Evolutionary conservation across 495 filamentous ascomycete genomes (phyloP).

Genomic region (Neurospora pannonica): DNA sequence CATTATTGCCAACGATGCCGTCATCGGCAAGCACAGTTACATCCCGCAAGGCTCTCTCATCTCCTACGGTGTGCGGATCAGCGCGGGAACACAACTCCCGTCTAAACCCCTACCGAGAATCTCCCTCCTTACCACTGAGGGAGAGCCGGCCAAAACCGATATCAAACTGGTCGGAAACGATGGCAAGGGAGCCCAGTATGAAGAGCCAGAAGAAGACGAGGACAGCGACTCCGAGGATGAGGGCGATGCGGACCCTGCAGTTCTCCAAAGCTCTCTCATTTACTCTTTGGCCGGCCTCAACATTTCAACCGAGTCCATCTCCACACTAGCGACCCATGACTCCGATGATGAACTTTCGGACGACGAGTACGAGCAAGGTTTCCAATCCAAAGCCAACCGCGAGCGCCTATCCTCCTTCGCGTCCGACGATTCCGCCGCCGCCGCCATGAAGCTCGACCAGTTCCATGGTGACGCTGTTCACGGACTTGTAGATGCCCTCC

Average conservation of each 20-base stretch:
- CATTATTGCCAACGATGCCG: conserved; percentile 62
- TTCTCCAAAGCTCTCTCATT: conserved; percentile 41
- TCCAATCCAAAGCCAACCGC: conserved; percentile 17
- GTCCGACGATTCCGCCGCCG: conserved; percentile 36
- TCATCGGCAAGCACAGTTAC: conserved; percentile 59
- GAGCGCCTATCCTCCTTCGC: conserved; percentile 43
- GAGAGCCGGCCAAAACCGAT: conserved; percentile 41
- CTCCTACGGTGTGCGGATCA: conserved; percentile 67
- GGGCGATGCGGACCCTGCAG: conserved; percentile 28
- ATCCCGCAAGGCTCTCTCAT: conserved; percentile 67
- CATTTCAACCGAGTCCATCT: conserved; percentile 70
- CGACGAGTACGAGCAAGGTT: conserved; percentile 13
- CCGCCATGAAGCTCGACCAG: conserved; percentile 36
- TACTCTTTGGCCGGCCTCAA: conserved; percentile 62
- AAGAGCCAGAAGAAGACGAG: conserved; percentile 39
- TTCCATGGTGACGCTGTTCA: conserved; percentile 84
- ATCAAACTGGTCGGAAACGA: conserved; percentile 43
- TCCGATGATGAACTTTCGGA: conserved; percentile 32
- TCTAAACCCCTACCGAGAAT: conserved; percentile 23
- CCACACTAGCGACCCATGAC: conserved; percentile 34
- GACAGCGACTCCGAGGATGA: conserved; percentile 42
- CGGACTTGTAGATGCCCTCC: conserved; percentile 74
- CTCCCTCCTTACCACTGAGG: conserved; percentile 23
- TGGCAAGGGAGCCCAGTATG: conserved; percentile 43
- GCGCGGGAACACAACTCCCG: conserved; percentile 37